These are phyloP conservation scores for Diospyros kaki DNA, from an alignment of 148 eudicot species.

Conservation along the genomic window DNA sequence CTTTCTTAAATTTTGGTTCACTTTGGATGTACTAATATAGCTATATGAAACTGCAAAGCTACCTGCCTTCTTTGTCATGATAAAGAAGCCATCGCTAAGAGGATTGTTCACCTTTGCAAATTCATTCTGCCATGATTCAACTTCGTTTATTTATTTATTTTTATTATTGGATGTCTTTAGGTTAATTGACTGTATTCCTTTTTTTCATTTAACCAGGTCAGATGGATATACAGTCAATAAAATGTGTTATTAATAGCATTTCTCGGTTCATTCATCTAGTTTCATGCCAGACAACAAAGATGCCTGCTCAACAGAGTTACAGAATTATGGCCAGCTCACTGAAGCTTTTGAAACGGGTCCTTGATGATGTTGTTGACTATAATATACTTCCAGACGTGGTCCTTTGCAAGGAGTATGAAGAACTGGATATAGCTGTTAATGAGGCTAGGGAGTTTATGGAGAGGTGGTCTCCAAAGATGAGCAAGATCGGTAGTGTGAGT, in stretches of 20 bases:
- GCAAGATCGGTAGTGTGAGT: conserved; percentile 76
- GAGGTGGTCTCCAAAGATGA: conserved; percentile 64
- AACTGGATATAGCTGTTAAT: conserved; percentile 60
- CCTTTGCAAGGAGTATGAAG: conserved; percentile 65
- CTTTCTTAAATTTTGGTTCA: background rate
- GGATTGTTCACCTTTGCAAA: background rate
- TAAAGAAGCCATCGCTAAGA: background rate
- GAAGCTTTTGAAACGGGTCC: conserved; percentile 68
- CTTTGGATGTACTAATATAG: background rate
- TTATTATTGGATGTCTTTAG: background rate
- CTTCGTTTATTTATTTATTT: background rate
- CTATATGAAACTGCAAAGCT: background rate
- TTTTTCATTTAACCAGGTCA: conserved; percentile 34
- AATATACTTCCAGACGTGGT: conserved; percentile 43
- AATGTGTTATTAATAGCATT: conserved; percentile 73
- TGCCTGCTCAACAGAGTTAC: conserved; percentile 57
- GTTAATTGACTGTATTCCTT: background rate
- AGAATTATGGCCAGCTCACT: conserved; percentile 38
- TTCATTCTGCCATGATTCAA: background rate
- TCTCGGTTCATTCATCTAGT: conserved; percentile 86
- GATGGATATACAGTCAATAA: conserved; percentile 69
- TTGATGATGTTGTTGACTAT: conserved; percentile 51
- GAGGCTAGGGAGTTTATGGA: conserved; percentile 80
- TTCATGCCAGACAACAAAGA: conserved; percentile 54
- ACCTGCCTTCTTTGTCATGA: background rate